Conservation (phyloP, 169 alveolate species). For the Eimeria falciformis region DNA sequence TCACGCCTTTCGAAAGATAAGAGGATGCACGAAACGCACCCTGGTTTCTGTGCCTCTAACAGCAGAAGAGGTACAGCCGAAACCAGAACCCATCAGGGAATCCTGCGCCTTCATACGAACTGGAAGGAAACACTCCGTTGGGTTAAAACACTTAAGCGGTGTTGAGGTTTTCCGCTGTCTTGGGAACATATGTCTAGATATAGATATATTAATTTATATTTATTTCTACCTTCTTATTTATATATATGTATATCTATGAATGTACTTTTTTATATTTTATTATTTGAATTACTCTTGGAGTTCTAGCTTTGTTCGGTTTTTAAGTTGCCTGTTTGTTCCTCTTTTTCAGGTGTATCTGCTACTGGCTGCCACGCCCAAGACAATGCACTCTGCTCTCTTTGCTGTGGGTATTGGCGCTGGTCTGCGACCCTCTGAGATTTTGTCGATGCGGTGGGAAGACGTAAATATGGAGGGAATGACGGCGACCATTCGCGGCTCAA, state of each 20-base stretch:
- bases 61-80: constrained; percentile 71
- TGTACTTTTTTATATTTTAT: no score
- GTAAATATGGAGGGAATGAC: constrained; percentile 79
- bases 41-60: constrained; percentile 68
- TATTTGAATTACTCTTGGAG: neutral
- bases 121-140: no score
- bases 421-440: constrained; percentile 83
- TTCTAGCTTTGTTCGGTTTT: neutral
- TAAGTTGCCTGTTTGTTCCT: neutral
- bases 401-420: constrained; percentile 86
- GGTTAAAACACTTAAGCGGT: no score
- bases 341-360: constrained; percentile 78
- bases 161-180: no score
- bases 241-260: neutral
- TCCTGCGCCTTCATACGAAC: no score
- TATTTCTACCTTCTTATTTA: neutral
- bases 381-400: constrained; percentile 82
- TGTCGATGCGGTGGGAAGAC: constrained; percentile 84
- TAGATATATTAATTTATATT: no score
- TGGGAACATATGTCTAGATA: no score
- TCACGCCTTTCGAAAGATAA: constrained; percentile 81
- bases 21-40: constrained; percentile 83
- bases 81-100: no score
- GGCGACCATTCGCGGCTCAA: constrained; percentile 81
- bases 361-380: constrained; percentile 78